phyloP scores from a whole-genome alignment of 495 filamentous ascomycete species.

The Aspergillus biplanus region DNA sequence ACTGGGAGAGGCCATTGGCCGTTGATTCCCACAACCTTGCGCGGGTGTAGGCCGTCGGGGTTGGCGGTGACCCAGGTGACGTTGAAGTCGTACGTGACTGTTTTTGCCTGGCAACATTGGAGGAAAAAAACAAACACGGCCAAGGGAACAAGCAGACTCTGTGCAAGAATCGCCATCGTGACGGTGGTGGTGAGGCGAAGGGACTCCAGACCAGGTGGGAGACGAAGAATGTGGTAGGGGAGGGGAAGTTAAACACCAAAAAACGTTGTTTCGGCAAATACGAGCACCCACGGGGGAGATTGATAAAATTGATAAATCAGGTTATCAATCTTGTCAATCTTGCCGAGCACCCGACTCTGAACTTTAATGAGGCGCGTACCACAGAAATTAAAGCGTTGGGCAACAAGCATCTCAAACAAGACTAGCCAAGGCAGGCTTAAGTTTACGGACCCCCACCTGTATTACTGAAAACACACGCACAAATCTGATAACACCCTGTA shows the following conservation, averaged over 20 bases:
- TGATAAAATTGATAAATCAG: too few relatives aligned
- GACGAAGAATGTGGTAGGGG: not conserved
- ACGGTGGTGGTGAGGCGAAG: not conserved
- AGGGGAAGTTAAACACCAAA: not conserved
- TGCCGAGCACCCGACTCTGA: too few relatives aligned
- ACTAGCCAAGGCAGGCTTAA: too few relatives aligned
- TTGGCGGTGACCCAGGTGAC: conserved; percentile 80
- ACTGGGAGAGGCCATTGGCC: conserved; percentile 75
- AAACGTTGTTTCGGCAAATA: too few relatives aligned
- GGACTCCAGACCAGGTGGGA: not conserved
- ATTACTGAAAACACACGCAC: too few relatives aligned
- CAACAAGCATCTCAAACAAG: too few relatives aligned
- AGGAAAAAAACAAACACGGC: not conserved
- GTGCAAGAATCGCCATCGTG: not conserved
- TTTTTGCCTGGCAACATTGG: conserved; percentile 48
- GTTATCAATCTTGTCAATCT: too few relatives aligned
- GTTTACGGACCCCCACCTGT: too few relatives aligned
- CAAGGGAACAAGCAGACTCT: not conserved
- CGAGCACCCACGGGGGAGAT: too few relatives aligned
- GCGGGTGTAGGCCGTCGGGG: conserved; percentile 69
- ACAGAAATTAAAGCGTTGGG: too few relatives aligned
- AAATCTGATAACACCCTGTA: too few relatives aligned
- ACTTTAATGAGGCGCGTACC: too few relatives aligned
- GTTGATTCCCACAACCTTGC: conserved; percentile 80
- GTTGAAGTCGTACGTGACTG: conserved; percentile 76